A percentile compares a stretch with the other conserved stretches of the same genome.
Conservation (phyloP, 768 basidiomycete species). For the Nidularia sp. region DNA sequence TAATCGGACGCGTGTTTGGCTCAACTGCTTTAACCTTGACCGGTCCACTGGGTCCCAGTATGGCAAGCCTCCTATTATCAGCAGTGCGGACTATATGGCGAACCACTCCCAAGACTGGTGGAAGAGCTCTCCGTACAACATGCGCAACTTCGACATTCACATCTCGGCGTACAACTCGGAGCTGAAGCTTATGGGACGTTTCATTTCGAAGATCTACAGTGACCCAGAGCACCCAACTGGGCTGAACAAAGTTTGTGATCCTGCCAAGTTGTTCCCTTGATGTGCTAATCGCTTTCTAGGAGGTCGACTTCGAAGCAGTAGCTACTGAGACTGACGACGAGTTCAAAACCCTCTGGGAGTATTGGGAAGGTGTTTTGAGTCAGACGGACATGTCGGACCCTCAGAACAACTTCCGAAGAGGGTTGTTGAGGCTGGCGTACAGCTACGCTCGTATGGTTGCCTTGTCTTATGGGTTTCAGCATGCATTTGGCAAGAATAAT, state of each 20-base stretch:
- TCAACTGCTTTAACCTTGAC: constrained; percentile 89
- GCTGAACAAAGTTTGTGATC: constrained; percentile 57
- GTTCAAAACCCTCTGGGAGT: constrained; percentile 47
- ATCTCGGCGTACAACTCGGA: constrained; percentile 75
- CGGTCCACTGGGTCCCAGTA: constrained; percentile 86
- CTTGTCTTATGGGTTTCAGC: constrained; percentile 75
- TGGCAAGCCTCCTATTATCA: constrained; percentile 81
- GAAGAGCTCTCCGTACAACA: constrained; percentile 60
- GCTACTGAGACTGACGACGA: constrained; percentile 69
- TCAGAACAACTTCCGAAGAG: constrained; percentile 56
- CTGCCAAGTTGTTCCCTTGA: background rate
- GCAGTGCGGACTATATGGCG: constrained; percentile 72
- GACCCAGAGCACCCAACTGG: constrained; percentile 73
- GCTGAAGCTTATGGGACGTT: constrained; percentile 58
- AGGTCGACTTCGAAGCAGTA: constrained; percentile 58
- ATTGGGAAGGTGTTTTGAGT: constrained; percentile 52
- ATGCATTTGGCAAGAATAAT: constrained; percentile 60
- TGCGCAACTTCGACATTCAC: constrained; percentile 77
- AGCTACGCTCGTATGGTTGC: constrained; percentile 68
- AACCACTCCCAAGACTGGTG: constrained; percentile 70
- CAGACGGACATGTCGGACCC: constrained; percentile 50
- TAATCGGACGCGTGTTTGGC: constrained; percentile 87
- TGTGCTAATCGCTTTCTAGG: constrained; percentile 26
- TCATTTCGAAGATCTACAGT: constrained; percentile 63
- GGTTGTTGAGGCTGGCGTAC: constrained; percentile 56